phyloP scores from a whole-genome alignment of 345 rosid genomes.

The Citrus inodora region DNA sequence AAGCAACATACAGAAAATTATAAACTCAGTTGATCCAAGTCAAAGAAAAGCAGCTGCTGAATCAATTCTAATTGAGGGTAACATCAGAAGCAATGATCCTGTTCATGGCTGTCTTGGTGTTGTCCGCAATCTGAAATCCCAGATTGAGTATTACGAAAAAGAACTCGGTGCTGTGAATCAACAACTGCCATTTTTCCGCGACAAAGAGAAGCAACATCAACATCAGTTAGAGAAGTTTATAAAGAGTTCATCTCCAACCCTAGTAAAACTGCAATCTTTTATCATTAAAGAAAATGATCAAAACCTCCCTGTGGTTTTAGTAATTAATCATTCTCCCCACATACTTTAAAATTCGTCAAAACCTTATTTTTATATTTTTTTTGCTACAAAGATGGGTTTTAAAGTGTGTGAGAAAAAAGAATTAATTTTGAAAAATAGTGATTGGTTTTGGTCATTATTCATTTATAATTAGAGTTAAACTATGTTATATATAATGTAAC shows the following conservation, averaged over 20 bases:
- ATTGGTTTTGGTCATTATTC: no score
- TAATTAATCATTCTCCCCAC: no score
- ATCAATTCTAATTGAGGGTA: conserved; percentile 18
- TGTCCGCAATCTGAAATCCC: conserved; percentile 5
- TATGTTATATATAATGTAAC: no score
- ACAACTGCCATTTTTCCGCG: neutral
- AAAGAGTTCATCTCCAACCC: neutral
- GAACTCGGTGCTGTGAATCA: conserved; percentile 9
- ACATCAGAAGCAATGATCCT: conserved; percentile 6
- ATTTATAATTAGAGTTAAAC: no score
- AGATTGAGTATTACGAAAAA: neutral
- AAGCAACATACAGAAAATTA: conserved; percentile 16
- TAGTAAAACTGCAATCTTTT: neutral
- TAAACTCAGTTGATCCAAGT: conserved; percentile 10
- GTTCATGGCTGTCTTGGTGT: conserved; percentile 18
- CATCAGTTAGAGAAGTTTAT: neutral
- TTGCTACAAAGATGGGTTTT: no score
- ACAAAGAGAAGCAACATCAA: neutral
- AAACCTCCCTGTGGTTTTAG: no score
- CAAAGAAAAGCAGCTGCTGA: conserved; percentile 18
- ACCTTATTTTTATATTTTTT: no score
- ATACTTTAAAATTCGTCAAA: no score
- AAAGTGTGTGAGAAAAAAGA: no score
- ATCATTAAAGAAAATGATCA: no score
- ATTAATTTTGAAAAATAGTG: no score